Evolutionary conservation across 2,329 filamentous ascomycete genomes (phyloP), one percentile per base, ranked within the genome.

Genomic region (Pezicula radicicola): DNA sequence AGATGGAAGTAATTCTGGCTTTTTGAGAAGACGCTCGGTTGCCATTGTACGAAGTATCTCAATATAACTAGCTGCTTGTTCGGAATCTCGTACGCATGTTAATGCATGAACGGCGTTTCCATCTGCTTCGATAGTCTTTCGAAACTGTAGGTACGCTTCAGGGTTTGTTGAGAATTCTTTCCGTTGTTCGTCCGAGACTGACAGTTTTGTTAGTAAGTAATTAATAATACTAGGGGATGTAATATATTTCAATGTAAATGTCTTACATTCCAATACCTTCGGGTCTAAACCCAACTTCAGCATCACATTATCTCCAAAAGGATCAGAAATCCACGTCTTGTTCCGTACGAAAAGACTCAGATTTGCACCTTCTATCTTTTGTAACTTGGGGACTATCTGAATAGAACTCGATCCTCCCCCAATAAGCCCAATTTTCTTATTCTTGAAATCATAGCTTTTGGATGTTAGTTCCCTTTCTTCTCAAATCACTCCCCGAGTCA

Each of bases 391-490:
- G 8, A 80, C 69, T 49, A 81, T 80, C 53, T 81, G 78, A 54
- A 80, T 79, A 1, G 71, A 72, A 55, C 75, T 78, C 18, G 75
- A 76, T 12, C 78, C 78, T 50, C 75, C 75, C n/a, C 78, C 78
- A 43, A 81, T 74, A 4, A 81, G 64, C 7, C 73, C 77, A 15
- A 81, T 66, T 49, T 66, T 67, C 63, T 80, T 80, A 54, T 73
- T 70, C 40, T 58, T 67, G 46, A 77, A 76, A 58, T 78, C 72
- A 55, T 73, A 77, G 19, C 71, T 75, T n/a, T 16, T n/a, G 21
- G 15, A 30, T 30, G 12, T 52, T 18, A 55, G 51, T 28, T 28
- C 10, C 8, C 2, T 33, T 39, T 13, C 48, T 3, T 4, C 9
- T 4, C 9, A 48, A 39, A 12, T 15, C 18, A 35, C 1, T 13